phyloP scores from a whole-genome alignment of 768 basidiomycete species.

The Chalciporus sphaerocephalus region DNA sequence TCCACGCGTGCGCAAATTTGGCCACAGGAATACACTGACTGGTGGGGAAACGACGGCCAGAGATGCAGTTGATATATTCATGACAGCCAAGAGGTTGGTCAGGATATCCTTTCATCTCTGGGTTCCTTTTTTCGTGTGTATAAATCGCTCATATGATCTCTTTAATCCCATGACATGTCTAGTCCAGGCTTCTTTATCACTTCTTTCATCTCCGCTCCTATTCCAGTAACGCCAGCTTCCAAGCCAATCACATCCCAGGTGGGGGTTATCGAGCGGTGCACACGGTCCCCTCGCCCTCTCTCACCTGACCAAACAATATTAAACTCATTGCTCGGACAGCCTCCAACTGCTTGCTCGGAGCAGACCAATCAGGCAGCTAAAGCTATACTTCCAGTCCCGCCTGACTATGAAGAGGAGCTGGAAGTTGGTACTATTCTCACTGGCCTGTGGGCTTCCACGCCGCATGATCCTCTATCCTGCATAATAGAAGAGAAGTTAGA shows the following conservation, averaged over 20 bases:
- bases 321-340: constrained; percentile 23
- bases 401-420: not conserved
- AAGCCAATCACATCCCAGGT: constrained; percentile 18
- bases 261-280: constrained; percentile 14
- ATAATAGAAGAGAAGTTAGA: constrained; percentile 57
- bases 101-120: constrained; percentile 5
- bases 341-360: constrained; percentile 13
- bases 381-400: not conserved
- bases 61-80: constrained; percentile 11
- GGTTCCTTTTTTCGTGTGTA: constrained; percentile 17
- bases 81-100: constrained; percentile 22
- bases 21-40: constrained; percentile 24
- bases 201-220: constrained; percentile 31
- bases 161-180: constrained; percentile 26
- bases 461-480: constrained; percentile 26
- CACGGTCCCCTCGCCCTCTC: constrained; percentile 17
- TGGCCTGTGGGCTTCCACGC: constrained; percentile 29
- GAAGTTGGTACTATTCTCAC: constrained; percentile 32
- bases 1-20: constrained; percentile 48
- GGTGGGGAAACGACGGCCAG: constrained; percentile 2
- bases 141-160: constrained; percentile 16
- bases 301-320: constrained; percentile 17
- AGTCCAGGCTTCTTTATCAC: constrained; percentile 33
- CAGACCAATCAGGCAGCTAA: not conserved
- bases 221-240: constrained; percentile 21